Percentiles rank a stretch among this genome's conserved stretches.
Conservation (phyloP, 495 filamentous ascomycete genomes). For the Amniculicola lignicola region DNA sequence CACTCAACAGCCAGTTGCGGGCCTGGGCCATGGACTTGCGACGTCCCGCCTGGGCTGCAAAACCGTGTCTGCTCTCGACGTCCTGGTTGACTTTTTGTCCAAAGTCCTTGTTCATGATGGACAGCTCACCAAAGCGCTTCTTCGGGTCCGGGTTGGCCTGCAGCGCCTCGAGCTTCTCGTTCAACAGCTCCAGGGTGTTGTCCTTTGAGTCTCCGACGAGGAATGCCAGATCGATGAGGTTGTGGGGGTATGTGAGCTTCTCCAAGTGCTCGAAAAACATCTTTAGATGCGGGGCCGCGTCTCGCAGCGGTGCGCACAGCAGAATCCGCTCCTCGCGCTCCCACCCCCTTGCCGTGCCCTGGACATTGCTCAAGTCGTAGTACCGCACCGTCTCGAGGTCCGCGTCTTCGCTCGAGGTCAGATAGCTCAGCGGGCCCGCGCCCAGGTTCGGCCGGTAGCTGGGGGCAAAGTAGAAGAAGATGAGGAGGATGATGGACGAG, state of each 20-base stretch:
- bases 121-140: conserved; percentile 91
- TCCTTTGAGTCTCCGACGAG: conserved; percentile 98
- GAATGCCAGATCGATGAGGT: conserved; percentile 94
- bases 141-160: conserved; percentile 74
- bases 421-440: conserved; percentile 62
- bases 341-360: conserved; percentile 88
- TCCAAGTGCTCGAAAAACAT: conserved; percentile 98
- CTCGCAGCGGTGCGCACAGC: conserved; percentile 89
- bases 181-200: conserved; percentile 72
- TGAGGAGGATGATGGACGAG: conserved; percentile 52
- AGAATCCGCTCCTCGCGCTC: conserved; percentile 92
- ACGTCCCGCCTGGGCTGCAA: conserved; percentile 89
- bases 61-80: conserved; percentile 95
- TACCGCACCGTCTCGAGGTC: conserved; percentile 91
- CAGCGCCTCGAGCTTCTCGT: conserved; percentile 69
- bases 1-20: conserved; percentile 93
- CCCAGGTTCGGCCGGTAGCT: conserved; percentile 67
- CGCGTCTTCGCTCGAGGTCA: conserved; percentile 65
- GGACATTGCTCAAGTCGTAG: conserved; percentile 88
- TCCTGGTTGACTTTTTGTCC: conserved; percentile 97
- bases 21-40: conserved; percentile 98
- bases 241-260: conserved; percentile 97
- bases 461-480: conserved; percentile 66
- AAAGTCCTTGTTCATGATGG: conserved; percentile 98
- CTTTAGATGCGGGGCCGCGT: conserved; percentile 86